Conservation (phyloP, 441 rosid genomes). For the Macaranga tanarius region DNA sequence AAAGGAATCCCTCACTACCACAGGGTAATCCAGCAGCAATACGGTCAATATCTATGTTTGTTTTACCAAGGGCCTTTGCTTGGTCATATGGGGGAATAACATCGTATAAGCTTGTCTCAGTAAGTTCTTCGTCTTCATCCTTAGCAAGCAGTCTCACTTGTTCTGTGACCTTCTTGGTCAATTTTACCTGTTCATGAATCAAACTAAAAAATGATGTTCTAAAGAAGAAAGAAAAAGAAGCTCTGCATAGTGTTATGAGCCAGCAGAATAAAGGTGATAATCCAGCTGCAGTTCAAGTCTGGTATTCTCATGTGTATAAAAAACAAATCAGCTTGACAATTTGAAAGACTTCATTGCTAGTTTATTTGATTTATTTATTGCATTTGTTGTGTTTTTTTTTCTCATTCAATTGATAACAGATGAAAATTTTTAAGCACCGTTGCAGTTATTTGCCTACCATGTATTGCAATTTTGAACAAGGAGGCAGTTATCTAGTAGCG, state of each 20-base stretch:
- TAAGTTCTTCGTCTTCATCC: slow-evolving; percentile 94
- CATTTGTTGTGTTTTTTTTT: too few species aligned
- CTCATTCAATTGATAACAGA: too few species aligned
- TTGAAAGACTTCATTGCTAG: too few species aligned
- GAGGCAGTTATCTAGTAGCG: too few species aligned
- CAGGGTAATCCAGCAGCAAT: slow-evolving; percentile 99
- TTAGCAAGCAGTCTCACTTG: slow-evolving; percentile 92
- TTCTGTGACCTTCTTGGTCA: slow-evolving; percentile 91
- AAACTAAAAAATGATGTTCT: slow-evolving; percentile 2
- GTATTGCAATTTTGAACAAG: too few species aligned
- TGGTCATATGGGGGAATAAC: slow-evolving; percentile 96
- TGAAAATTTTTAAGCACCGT: too few species aligned
- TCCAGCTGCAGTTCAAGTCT: too few species aligned
- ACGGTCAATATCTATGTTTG: slow-evolving; percentile 91
- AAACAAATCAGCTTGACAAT: too few species aligned
- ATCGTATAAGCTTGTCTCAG: slow-evolving; percentile 67
- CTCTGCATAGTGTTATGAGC: neutral
- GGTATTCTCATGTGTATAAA: too few species aligned
- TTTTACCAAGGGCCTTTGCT: slow-evolving; percentile 99
- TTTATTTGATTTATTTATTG: too few species aligned
- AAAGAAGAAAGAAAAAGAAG: neutral
- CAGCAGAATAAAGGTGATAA: too few species aligned
- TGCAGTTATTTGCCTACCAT: too few species aligned
- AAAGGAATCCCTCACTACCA: slow-evolving; percentile 98
- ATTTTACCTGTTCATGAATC: slow-evolving; percentile 50